Conservation (phyloP, 164 flowering plant genomes). For the Aristolochia californica region DNA sequence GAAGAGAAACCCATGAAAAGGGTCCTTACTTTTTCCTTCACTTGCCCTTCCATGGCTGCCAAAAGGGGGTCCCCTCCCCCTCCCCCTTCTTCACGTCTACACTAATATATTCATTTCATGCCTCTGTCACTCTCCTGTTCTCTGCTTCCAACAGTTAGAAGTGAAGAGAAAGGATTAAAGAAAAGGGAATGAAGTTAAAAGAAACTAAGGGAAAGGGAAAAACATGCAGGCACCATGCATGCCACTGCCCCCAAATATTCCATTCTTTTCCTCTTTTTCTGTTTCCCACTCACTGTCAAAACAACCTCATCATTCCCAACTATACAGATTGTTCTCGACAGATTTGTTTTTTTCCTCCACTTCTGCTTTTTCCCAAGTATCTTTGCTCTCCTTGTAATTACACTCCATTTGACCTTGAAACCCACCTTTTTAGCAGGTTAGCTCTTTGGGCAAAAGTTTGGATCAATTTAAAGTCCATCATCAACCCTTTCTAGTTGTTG, state of each 20-base stretch:
- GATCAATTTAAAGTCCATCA: too few relatives aligned
- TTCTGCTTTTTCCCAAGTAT: neutral
- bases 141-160: too few relatives aligned
- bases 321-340: slow-evolving; percentile 4
- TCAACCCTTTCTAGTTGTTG: too few relatives aligned
- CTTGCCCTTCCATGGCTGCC: slow-evolving; percentile 14
- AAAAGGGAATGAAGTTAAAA: neutral
- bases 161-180: too few relatives aligned
- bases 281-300: slow-evolving; percentile 30
- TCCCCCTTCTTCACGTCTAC: neutral
- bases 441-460: too few relatives aligned
- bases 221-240: slow-evolving; percentile 27
- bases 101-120: neutral
- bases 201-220: neutral
- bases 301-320: slow-evolving; percentile 31
- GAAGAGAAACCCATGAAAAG: too few relatives aligned
- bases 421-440: too few relatives aligned
- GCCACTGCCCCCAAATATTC: slow-evolving; percentile 52
- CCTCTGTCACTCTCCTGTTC: neutral
- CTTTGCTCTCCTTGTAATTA: slow-evolving; percentile 16
- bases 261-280: slow-evolving; percentile 15
- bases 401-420: slow-evolving; percentile 25
- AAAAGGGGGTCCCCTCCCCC: neutral
- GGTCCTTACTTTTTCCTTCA: neutral
- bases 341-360: slow-evolving; percentile 2